Conservation (phyloP, 2,329 filamentous ascomycete genomes). For the Epichloe hybrida region DNA sequence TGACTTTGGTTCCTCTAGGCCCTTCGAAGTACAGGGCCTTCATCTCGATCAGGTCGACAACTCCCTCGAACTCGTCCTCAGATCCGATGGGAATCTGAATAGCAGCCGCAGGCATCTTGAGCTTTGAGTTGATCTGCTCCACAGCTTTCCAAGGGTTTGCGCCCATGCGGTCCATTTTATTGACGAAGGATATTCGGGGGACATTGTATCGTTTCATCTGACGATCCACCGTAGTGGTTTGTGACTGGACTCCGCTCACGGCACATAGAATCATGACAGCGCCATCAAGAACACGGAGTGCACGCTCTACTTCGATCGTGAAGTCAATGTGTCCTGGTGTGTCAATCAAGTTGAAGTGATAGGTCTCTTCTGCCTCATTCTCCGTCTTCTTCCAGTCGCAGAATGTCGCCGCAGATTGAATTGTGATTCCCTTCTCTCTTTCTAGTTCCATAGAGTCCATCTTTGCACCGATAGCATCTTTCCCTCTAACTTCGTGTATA, state of each 20-base stretch:
- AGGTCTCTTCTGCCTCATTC: conserved; percentile 73
- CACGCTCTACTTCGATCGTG: conserved; percentile 95
- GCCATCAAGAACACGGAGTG: conserved; percentile 84
- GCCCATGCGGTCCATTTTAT: conserved; percentile 99
- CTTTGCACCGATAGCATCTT: conserved; percentile 91
- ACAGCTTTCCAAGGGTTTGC: conserved; percentile 96
- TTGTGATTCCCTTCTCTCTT: conserved; percentile 96
- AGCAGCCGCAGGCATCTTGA: conserved; percentile 84
- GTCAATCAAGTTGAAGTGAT: conserved; percentile 97
- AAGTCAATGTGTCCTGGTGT: conserved; percentile 98
- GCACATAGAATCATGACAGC: conserved; percentile 98
- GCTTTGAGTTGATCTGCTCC: conserved; percentile 93
- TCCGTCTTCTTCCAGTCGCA: conserved; percentile 91
- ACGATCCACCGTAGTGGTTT: conserved; percentile 94
- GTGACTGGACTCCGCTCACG: conserved; percentile 91
- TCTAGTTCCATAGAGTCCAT: conserved; percentile 99
- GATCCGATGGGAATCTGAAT: conserved; percentile 88
- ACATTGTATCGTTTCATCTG: conserved; percentile 99
- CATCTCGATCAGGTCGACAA: conserved; percentile 87
- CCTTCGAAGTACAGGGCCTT: conserved; percentile 89
- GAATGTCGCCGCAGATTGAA: conserved; percentile 95
- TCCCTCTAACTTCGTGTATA: conserved; percentile 92
- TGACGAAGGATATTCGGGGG: conserved; percentile 88
- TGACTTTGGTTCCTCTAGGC: conserved; percentile 61
- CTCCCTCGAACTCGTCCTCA: conserved; percentile 83